Percentiles rank a stretch among this genome's conserved stretches.
Conservation (phyloP, 1,139 yeast species). For the Candida pseudoviswanathii region DNA sequence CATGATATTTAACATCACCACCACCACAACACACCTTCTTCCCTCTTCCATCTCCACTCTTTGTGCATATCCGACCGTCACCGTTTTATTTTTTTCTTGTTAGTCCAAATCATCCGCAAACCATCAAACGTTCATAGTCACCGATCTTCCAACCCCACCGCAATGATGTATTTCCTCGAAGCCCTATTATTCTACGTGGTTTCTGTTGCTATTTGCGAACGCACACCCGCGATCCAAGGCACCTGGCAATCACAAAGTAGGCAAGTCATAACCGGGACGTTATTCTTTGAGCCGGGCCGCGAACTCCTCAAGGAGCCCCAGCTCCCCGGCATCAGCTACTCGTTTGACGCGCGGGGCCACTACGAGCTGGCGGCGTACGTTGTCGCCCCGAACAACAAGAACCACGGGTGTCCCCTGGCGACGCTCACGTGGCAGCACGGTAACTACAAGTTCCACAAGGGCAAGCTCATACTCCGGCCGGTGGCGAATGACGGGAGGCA, state of each 20-base stretch:
- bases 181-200: background rate
- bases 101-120: no score
- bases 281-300: constrained; percentile 30
- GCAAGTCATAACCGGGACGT: constrained; percentile 31
- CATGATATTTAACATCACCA: no score
- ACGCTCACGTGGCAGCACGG: constrained; percentile 36
- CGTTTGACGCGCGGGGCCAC: constrained; percentile 31
- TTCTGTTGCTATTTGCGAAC: background rate
- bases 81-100: no score
- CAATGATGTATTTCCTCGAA: background rate
- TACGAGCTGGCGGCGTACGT: constrained; percentile 34
- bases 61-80: no score
- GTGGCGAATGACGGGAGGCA: constrained; percentile 33
- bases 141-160: background rate
- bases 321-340: constrained; percentile 34
- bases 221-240: constrained; percentile 17
- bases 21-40: no score
- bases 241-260: constrained; percentile 32
- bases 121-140: no score
- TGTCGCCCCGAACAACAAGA: constrained; percentile 24
- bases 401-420: constrained; percentile 32
- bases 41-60: no score
- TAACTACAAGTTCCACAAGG: constrained; percentile 20
- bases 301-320: constrained; percentile 32
- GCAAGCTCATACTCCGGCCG: constrained; percentile 24